Conservation (phyloP, 2,329 filamentous ascomycete genomes). For the Penicillium frequentans region DNA sequence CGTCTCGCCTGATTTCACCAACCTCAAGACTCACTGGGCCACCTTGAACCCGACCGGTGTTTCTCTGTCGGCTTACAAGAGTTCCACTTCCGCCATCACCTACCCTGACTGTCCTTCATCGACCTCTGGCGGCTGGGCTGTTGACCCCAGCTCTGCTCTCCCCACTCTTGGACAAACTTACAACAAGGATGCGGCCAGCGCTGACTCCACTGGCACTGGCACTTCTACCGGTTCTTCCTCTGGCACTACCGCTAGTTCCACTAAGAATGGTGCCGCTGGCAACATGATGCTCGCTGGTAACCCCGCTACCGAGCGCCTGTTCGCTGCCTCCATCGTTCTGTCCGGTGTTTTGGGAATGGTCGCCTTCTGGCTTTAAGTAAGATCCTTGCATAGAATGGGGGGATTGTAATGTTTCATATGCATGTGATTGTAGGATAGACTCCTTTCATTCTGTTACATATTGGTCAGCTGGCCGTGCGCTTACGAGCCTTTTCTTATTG, state of each 20-base stretch:
- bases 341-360: slow-evolving; percentile 19
- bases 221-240: slow-evolving; percentile 7
- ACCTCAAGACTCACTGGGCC: slow-evolving; percentile 75
- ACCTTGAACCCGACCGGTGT: slow-evolving; percentile 70
- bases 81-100: slow-evolving; percentile 59
- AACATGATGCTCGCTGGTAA: slow-evolving; percentile 10
- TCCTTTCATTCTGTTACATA: not conserved
- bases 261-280: slow-evolving; percentile 10
- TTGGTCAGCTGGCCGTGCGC: not conserved
- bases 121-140: slow-evolving; percentile 69
- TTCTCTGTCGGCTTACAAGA: slow-evolving; percentile 63
- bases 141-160: slow-evolving; percentile 67
- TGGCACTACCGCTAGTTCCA: slow-evolving; percentile 9
- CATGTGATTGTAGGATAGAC: slow-evolving; percentile 17
- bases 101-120: slow-evolving; percentile 69
- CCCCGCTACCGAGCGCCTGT: slow-evolving; percentile 15
- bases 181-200: slow-evolving; percentile 3
- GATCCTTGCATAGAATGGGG: not conserved
- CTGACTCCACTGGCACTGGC: slow-evolving; percentile 2
- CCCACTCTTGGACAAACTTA: slow-evolving; percentile 65
- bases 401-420: not conserved
- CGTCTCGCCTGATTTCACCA: slow-evolving; percentile 72
- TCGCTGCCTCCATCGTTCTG: slow-evolving; percentile 20
- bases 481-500: not conserved
- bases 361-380: slow-evolving; percentile 23